These are phyloP conservation scores for Thalia dealbata DNA, from an alignment of 176 grass and related monocot genomes.

Conservation along the genomic window DNA sequence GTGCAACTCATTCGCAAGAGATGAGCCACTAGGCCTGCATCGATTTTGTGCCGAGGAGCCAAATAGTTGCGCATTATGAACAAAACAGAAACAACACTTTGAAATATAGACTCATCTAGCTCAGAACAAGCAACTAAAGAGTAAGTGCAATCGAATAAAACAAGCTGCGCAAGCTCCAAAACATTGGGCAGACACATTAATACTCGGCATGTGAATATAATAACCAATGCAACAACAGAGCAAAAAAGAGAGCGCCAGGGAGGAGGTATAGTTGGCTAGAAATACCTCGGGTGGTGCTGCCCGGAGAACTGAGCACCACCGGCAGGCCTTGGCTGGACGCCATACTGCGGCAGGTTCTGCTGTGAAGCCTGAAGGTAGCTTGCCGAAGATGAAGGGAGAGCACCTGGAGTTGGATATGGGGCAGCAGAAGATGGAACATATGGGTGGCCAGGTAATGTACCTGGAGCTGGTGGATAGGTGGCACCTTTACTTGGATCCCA, in stretches of 20 bases:
- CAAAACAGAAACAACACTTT: not conserved
- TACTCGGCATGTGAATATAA: not conserved
- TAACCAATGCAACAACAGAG: not conserved
- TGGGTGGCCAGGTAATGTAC: slow-evolving; percentile 47
- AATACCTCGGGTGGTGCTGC: slow-evolving; percentile 38
- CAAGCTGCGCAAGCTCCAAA: not conserved
- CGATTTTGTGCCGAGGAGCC: not conserved
- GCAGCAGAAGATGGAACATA: slow-evolving; percentile 19
- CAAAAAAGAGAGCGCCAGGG: not conserved
- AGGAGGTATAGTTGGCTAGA: slow-evolving; percentile 5
- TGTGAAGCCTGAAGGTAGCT: slow-evolving; percentile 31
- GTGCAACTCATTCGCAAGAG: too few species aligned
- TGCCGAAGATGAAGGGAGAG: slow-evolving; percentile 16
- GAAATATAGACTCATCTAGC: not conserved
- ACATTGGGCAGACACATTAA: not conserved
- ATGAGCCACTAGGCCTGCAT: too few species aligned
- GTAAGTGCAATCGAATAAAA: not conserved
- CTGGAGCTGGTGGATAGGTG: slow-evolving; percentile 15
- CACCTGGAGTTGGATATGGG: slow-evolving; percentile 5
- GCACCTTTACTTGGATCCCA: slow-evolving; percentile 39
- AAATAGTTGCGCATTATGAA: not conserved
- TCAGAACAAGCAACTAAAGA: not conserved
- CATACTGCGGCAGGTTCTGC: slow-evolving; percentile 30
- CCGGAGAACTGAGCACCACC: slow-evolving; percentile 27
- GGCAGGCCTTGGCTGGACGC: slow-evolving; percentile 31